phyloP scores from a whole-genome alignment of 2,329 filamentous ascomycete genomes.

The Phialophora verrucosa region DNA sequence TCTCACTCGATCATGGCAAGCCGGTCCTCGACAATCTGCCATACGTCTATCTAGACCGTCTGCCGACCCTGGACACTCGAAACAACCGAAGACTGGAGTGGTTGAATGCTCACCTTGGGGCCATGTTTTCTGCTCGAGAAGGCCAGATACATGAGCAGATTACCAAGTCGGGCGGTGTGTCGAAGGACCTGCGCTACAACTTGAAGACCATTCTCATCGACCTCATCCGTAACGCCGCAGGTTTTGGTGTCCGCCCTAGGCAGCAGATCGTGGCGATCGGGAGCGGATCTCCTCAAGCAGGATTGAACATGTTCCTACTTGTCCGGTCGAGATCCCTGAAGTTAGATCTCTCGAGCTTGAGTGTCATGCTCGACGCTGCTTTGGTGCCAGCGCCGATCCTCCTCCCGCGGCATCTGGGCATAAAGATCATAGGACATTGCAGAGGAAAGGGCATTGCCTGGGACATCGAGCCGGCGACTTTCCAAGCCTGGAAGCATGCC shows the following conservation, averaged over 20 bases:
- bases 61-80: constrained; percentile 38
- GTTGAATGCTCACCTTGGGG: constrained; percentile 35
- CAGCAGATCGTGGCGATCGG: background rate
- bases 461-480: background rate
- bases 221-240: background rate
- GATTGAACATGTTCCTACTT: background rate
- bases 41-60: constrained; percentile 36
- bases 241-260: background rate
- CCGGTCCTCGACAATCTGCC: constrained; percentile 39
- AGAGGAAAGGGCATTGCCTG: constrained; percentile 1
- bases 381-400: constrained; percentile 40
- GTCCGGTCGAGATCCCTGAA: constrained; percentile 22
- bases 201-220: background rate
- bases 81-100: constrained; percentile 23
- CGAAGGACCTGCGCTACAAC: background rate
- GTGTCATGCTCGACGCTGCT: constrained; percentile 43
- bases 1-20: constrained; percentile 19
- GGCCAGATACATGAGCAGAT: background rate
- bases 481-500: constrained; percentile 44
- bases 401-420: background rate
- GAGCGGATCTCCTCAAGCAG: background rate
- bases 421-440: background rate
- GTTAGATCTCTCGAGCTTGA: constrained; percentile 43
- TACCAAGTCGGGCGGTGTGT: background rate
- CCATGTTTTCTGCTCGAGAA: constrained; percentile 36